These are phyloP conservation scores for Pseudonitzschia pungens DNA, from an alignment of 108 stramenopile species.

Conservation along the genomic window DNA sequence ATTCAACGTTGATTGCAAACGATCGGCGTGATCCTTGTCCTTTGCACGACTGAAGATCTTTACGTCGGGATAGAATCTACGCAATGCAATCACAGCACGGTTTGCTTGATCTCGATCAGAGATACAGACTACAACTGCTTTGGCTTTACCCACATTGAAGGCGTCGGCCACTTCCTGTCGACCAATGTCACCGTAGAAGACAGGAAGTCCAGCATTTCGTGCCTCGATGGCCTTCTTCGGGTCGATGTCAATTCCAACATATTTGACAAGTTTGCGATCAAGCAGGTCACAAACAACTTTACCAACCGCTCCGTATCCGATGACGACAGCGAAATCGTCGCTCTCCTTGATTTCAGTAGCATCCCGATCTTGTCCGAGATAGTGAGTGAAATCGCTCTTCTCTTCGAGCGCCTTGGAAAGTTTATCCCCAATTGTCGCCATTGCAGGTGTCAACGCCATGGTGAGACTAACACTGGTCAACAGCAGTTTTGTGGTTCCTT, in stretches of 20 bases:
- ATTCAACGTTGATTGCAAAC: constrained; percentile 82
- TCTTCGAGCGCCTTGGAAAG: constrained; percentile 85
- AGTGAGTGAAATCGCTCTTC: constrained; percentile 83
- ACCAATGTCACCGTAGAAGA: constrained; percentile 94
- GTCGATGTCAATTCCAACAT: constrained; percentile 92
- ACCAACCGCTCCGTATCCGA: constrained; percentile 94
- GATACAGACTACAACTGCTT: constrained; percentile 90
- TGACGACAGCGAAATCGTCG: constrained; percentile 92
- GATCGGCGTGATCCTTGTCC: constrained; percentile 89
- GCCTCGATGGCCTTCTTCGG: constrained; percentile 93
- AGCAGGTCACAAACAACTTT: constrained; percentile 94
- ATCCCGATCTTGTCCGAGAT: constrained; percentile 87
- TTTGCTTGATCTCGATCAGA: constrained; percentile 84
- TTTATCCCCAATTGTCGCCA: constrained; percentile 63
- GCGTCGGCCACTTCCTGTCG: constrained; percentile 91
- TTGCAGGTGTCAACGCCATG: constrained; percentile 91
- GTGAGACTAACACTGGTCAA: constrained; percentile 93
- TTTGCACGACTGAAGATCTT: constrained; percentile 90
- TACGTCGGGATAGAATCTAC: constrained; percentile 86
- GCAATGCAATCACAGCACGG: constrained; percentile 88
- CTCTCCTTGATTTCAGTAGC: constrained; percentile 87
- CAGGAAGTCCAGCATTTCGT: constrained; percentile 90
- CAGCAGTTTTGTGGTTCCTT: constrained; percentile 82
- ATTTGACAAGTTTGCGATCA: constrained; percentile 90
- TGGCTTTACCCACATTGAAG: constrained; percentile 94